These are phyloP conservation scores for Magnaporthiopsis rhizophila DNA, from an alignment of 2,329 filamentous ascomycete genomes.

Conservation along the genomic window DNA sequence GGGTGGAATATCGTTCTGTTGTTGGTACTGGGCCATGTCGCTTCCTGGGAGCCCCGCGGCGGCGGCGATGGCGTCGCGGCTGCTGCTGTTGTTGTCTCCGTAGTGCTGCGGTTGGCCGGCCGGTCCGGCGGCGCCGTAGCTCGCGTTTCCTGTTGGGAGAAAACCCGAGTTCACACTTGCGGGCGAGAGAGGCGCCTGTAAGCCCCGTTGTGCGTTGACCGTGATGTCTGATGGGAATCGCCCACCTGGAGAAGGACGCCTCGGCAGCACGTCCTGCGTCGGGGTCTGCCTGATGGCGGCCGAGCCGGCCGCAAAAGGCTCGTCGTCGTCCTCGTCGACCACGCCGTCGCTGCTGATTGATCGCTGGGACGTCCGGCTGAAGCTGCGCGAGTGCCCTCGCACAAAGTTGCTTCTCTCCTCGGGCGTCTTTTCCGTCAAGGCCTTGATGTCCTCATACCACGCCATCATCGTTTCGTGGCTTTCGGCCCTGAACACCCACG, in stretches of 20 bases:
- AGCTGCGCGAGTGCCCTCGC: slow-evolving; percentile 67
- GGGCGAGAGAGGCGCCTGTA: slow-evolving; percentile 65
- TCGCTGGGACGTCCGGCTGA: slow-evolving; percentile 57
- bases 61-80: slow-evolving; percentile 46
- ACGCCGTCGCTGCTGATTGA: slow-evolving; percentile 68
- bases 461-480: slow-evolving; percentile 92
- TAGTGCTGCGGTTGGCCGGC: neutral
- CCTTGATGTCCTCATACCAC: slow-evolving; percentile 91
- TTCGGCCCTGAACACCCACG: slow-evolving; percentile 64
- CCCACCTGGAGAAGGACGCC: slow-evolving; percentile 84
- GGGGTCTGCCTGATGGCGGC: slow-evolving; percentile 46
- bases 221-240: slow-evolving; percentile 93
- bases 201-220: slow-evolving; percentile 68
- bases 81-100: neutral
- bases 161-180: slow-evolving; percentile 71
- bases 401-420: slow-evolving; percentile 87
- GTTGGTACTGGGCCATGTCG: slow-evolving; percentile 27
- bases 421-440: slow-evolving; percentile 77
- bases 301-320: slow-evolving; percentile 48
- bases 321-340: slow-evolving; percentile 66
- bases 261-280: slow-evolving; percentile 43
- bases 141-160: slow-evolving; percentile 12
- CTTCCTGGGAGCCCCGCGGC: slow-evolving; percentile 46
- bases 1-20: slow-evolving; percentile 16
- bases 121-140: slow-evolving; percentile 1